These are phyloP conservation scores for Oryza australiensis DNA, from an alignment of 176 grass and related monocot genomes.

Conservation along the genomic window DNA sequence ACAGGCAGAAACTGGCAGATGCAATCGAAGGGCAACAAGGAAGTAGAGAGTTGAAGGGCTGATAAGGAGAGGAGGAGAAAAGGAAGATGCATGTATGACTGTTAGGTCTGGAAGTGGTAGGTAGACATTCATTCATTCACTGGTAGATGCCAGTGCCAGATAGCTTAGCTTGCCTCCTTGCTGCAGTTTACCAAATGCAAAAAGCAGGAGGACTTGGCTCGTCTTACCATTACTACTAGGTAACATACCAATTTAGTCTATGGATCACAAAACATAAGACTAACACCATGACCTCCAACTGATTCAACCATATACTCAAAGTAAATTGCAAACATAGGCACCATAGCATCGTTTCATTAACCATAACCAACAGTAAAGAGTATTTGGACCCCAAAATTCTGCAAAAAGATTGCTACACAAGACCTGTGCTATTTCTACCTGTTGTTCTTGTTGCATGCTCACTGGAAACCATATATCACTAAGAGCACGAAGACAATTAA, in stretches of 20 bases:
- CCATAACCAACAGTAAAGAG: background rate
- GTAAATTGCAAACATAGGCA: background rate
- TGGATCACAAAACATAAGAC: background rate
- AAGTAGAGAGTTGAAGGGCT: constrained; percentile 11
- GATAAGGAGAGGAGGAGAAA: constrained; percentile 35
- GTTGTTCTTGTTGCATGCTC: background rate
- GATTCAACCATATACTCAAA: constrained; percentile 6
- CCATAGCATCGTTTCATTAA: background rate
- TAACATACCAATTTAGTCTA: too few species aligned
- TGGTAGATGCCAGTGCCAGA: constrained; percentile 21
- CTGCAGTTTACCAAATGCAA: constrained; percentile 20
- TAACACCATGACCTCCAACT: constrained; percentile 1
- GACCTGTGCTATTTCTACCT: background rate
- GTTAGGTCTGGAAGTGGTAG: constrained; percentile 39
- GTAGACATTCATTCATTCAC: too few species aligned
- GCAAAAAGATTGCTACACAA: background rate
- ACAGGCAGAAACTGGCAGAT: constrained; percentile 24
- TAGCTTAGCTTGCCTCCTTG: constrained; percentile 17
- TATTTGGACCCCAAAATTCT: background rate
- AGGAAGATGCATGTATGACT: constrained; percentile 39
- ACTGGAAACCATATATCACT: background rate
- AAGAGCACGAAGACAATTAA: background rate
- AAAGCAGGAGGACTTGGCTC: background rate
- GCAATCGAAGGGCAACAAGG: constrained; percentile 25
- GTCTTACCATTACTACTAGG: constrained; percentile 1